Conservation (phyloP, 2,329 filamentous ascomycete species). For the Triangularia setosa region DNA sequence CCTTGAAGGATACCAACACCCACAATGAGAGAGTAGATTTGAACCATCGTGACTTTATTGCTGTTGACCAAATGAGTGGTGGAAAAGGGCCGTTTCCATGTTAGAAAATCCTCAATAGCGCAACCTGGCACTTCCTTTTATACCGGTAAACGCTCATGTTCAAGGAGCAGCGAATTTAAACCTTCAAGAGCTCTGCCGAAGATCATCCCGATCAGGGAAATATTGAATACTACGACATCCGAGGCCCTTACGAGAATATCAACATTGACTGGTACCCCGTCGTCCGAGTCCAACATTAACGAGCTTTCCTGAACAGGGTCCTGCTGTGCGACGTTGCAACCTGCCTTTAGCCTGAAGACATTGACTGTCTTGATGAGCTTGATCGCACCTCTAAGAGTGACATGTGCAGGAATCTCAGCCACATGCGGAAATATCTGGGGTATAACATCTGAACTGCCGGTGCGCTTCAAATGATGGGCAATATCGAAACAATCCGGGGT, state of each 20-base stretch:
- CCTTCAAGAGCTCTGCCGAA: background rate
- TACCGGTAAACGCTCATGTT: background rate
- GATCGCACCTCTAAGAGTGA: background rate
- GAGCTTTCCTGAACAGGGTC: background rate
- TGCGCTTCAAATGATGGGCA: background rate
- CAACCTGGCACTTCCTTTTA: background rate
- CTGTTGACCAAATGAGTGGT: background rate
- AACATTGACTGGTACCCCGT: background rate
- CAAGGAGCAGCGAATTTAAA: background rate
- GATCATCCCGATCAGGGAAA: background rate
- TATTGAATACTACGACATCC: background rate
- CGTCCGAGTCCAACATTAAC: background rate
- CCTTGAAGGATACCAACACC: background rate
- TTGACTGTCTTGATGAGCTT: background rate
- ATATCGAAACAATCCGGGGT: background rate
- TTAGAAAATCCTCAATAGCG: background rate
- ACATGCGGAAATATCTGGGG: background rate
- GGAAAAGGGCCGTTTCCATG: background rate
- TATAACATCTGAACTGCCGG: background rate
- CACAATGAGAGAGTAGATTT: conserved; percentile 2
- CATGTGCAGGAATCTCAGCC: background rate
- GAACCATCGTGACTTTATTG: conserved; percentile 11
- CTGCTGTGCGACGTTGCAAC: background rate
- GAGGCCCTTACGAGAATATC: background rate
- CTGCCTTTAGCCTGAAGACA: background rate